These are phyloP conservation scores for Pinus tabuliformis DNA, from an alignment of 75 land plant species.

Conservation along the genomic window DNA sequence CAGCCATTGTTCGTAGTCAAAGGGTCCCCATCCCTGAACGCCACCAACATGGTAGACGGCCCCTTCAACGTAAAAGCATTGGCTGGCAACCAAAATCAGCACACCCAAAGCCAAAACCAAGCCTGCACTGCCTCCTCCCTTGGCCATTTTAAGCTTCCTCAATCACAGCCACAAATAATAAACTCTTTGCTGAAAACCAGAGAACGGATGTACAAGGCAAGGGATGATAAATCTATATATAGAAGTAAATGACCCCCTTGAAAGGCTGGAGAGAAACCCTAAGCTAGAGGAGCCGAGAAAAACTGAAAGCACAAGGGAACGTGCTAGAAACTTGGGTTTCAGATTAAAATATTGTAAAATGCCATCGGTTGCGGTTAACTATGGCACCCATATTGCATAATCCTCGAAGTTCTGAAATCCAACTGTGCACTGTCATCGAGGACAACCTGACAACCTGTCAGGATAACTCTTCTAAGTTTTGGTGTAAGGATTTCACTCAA, in stretches of 20 bases:
- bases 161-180: not conserved
- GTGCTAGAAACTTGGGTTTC: too few relatives aligned
- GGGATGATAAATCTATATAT: not conserved
- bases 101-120: not conserved
- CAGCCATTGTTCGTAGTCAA: not conserved
- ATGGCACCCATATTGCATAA: too few relatives aligned
- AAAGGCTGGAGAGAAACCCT: too few relatives aligned
- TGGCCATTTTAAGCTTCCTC: not conserved
- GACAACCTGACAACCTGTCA: too few relatives aligned
- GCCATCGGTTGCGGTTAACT: too few relatives aligned
- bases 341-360: too few relatives aligned
- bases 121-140: constrained; percentile 9
- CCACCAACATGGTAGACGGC: not conserved
- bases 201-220: not conserved
- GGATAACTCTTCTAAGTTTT: too few relatives aligned
- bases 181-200: not conserved
- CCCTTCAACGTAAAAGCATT: not conserved
- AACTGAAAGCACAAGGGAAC: too few relatives aligned
- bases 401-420: too few relatives aligned
- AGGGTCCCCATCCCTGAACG: not conserved
- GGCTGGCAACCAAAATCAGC: not conserved
- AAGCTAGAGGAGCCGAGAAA: too few relatives aligned
- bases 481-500: too few relatives aligned
- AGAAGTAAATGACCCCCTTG: not conserved
- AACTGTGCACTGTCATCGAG: too few relatives aligned